Evolutionary conservation across 2,329 filamentous ascomycete species (phyloP).

Genomic region (Nemania sp.): DNA sequence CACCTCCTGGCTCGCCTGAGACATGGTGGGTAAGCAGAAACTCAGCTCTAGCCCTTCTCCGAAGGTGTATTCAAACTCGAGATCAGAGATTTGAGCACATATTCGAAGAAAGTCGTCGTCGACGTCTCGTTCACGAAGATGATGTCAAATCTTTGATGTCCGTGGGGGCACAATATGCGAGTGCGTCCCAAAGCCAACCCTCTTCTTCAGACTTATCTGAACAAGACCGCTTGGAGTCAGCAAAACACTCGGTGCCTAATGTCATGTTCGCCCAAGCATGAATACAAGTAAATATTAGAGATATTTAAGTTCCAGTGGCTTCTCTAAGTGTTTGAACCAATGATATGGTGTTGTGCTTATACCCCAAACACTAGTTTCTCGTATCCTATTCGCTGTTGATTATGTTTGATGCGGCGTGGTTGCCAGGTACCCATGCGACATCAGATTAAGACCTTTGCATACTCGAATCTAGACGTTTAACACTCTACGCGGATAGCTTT

Average conservation of each 20-base stretch:
- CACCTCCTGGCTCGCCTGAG: conserved; percentile 32
- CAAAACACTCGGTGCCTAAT: background rate
- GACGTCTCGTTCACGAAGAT: conserved; percentile 44
- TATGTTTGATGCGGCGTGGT: background rate
- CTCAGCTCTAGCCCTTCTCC: conserved; percentile 52
- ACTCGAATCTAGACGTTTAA: background rate
- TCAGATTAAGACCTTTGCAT: background rate
- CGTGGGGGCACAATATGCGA: background rate
- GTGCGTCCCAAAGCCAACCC: background rate
- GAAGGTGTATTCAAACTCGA: conserved; percentile 51
- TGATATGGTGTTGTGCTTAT: background rate
- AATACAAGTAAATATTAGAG: conserved; percentile 15
- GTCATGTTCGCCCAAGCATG: conserved; percentile 12
- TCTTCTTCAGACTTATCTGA: background rate
- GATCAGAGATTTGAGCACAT: conserved; percentile 52
- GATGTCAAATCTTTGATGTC: conserved; percentile 45
- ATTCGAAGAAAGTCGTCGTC: conserved; percentile 49
- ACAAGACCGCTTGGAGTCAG: conserved; percentile 10
- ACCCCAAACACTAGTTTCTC: background rate
- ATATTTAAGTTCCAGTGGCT: conserved; percentile 6
- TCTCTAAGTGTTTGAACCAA: background rate
- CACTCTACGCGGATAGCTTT: background rate
- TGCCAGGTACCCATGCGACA: background rate
- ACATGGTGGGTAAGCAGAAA: conserved; percentile 51
- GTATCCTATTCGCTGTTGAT: conserved; percentile 7